These are phyloP conservation scores for Wickerhamiella hasegawae DNA, from an alignment of 805 yeast species.

Conservation along the genomic window DNA sequence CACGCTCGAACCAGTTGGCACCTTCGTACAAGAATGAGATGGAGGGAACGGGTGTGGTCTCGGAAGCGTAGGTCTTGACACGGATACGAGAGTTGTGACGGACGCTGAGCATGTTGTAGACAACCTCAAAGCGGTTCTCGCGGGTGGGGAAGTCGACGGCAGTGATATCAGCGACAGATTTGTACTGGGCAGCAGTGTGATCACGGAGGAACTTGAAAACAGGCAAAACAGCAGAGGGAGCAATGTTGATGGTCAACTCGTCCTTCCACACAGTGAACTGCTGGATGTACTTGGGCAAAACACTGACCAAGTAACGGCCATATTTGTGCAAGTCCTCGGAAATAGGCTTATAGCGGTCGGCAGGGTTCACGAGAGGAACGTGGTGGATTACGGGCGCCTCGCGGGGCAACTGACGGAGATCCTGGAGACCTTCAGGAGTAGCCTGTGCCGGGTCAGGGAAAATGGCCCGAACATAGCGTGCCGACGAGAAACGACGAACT, in stretches of 20 bases:
- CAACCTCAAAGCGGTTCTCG: constrained; percentile 73
- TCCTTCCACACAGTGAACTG: constrained; percentile 84
- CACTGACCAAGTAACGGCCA: constrained; percentile 62
- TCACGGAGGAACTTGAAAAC: constrained; percentile 51
- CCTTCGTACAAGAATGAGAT: constrained; percentile 59
- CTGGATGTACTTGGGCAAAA: constrained; percentile 69
- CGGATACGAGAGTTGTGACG: constrained; percentile 77
- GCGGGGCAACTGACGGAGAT: constrained; percentile 17
- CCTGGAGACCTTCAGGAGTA: constrained; percentile 21
- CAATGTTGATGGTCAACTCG: constrained; percentile 59
- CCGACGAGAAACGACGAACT: neutral
- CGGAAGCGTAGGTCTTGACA: constrained; percentile 78
- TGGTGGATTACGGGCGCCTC: constrained; percentile 10
- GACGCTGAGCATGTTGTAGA: constrained; percentile 64
- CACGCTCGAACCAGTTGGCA: constrained; percentile 84
- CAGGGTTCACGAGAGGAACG: constrained; percentile 51
- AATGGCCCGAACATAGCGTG: neutral
- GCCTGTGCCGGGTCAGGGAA: constrained; percentile 7
- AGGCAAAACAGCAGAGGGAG: constrained; percentile 64
- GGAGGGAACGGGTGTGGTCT: constrained; percentile 68
- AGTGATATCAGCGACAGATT: constrained; percentile 63
- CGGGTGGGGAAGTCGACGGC: constrained; percentile 79
- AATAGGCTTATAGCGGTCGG: constrained; percentile 53
- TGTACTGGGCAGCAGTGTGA: constrained; percentile 71
- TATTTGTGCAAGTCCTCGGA: constrained; percentile 62